These are phyloP conservation scores for Syzygium syzygioides DNA, from an alignment of 441 rosid species.

Conservation along the genomic window DNA sequence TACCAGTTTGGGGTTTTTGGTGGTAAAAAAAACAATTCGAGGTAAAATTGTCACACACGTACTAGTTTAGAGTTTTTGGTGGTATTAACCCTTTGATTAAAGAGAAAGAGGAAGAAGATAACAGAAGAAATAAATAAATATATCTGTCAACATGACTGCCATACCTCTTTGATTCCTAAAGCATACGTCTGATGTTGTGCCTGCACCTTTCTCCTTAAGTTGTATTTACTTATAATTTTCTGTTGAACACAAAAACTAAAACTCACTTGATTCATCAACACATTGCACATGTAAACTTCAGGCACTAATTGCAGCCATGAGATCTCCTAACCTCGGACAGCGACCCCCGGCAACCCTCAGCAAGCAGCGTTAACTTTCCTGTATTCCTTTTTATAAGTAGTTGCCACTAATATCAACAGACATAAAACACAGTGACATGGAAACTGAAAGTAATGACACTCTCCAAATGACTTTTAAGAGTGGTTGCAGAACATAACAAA, in stretches of 20 bases:
- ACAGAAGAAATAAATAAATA: background rate
- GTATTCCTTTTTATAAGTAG: slow-evolving; percentile 16
- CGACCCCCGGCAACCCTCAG: slow-evolving; percentile 98
- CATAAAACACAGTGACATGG: background rate
- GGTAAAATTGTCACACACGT: too few relatives aligned
- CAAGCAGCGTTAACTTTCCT: slow-evolving; percentile 75
- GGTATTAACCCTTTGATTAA: background rate
- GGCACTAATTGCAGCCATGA: slow-evolving; percentile 4
- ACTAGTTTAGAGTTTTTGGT: too few relatives aligned
- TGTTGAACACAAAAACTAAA: slow-evolving; percentile 16
- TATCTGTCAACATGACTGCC: background rate
- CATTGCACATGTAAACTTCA: background rate
- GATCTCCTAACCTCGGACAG: slow-evolving; percentile 70
- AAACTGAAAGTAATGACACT: background rate
- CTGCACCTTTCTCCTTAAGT: slow-evolving; percentile 67
- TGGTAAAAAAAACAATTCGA: too few relatives aligned
- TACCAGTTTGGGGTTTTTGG: too few relatives aligned
- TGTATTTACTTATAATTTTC: slow-evolving; percentile 65
- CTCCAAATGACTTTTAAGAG: background rate
- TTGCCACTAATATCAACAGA: background rate
- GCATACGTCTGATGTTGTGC: slow-evolving; percentile 98
- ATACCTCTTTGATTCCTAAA: slow-evolving; percentile 94
- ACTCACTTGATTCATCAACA: background rate
- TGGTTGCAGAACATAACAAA: background rate
- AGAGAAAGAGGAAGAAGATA: background rate